Evolutionary conservation across 257 asterid genomes (phyloP), one percentile per base, ranked within the genome.

Genomic region (Coffea canephora): DNA sequence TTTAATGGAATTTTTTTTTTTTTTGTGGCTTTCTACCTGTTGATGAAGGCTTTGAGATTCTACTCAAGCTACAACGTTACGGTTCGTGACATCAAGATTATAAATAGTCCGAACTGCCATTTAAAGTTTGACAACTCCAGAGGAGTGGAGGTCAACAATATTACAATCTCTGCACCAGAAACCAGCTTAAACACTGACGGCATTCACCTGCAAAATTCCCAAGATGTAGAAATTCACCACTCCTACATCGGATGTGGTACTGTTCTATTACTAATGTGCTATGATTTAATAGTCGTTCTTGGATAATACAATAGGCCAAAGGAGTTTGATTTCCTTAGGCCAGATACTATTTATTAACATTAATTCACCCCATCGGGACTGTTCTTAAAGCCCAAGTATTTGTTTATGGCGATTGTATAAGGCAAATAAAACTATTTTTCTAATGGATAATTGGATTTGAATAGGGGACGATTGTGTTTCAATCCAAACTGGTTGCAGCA

Each of bases 401-500:
- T 62, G 14, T 1, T 62, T 62, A n/a, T 31, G 27, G 34, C 0
- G 14, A 65, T 23, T 62, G 9, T 65, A 2, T 27, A 39, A 39
- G 43, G 19, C 43, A 64, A 64, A 64, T 21, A 4, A 61, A 23
- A 6, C 7, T 61, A 0, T 21, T 2, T 61, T 23, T 8, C 8
- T 0, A 61, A 21, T 10, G 2, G 15, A 8, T n/a, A 18, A n/a
- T 23, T 23, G 4, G 6, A 21, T 55, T 43, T 68, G 59, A 21
- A 39, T 88, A 94, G 98, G 98, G 49, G 98, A 94, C 76, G 98
- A 94, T 71, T 94, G 98, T 80, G 90, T 94, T 46, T 94, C 98
- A 5, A 91, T 94, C 77, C 98, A 94, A 83, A 92, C 97, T 27
- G 98, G 97, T 65, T 94, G 97, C 73, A 87, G 88, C 79, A 88